Conservation (phyloP, 495 filamentous ascomycete species). For the Tuber indicum region DNA sequence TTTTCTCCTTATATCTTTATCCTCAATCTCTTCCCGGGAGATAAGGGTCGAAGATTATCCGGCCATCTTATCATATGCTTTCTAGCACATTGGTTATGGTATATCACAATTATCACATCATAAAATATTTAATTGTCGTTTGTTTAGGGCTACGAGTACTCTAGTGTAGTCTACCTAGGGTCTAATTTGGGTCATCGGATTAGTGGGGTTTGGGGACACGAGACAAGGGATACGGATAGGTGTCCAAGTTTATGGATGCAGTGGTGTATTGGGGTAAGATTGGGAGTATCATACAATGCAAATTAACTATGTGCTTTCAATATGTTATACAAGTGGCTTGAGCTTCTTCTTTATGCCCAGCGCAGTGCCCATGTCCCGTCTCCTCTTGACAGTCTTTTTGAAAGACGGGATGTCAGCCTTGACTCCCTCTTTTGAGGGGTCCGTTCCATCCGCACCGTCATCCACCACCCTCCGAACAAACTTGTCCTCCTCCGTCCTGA, state of each 20-base stretch:
- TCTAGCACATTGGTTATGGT: neutral
- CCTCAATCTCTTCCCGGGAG: neutral
- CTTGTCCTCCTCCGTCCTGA: slow-evolving; percentile 52
- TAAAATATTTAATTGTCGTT: neutral
- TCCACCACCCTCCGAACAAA: slow-evolving; percentile 46
- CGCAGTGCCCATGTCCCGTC: slow-evolving; percentile 63
- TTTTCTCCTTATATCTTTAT: neutral
- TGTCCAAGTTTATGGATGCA: neutral
- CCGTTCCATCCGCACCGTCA: slow-evolving; percentile 37
- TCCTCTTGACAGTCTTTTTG: slow-evolving; percentile 72
- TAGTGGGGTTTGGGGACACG: neutral
- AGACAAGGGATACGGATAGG: neutral
- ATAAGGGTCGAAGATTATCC: neutral
- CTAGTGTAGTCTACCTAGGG: neutral
- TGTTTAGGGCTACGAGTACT: neutral
- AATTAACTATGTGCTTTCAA: neutral
- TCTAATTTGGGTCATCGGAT: neutral
- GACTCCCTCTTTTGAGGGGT: slow-evolving; percentile 36
- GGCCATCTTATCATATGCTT: neutral
- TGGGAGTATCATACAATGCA: neutral
- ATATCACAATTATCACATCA: neutral
- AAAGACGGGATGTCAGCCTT: slow-evolving; percentile 55
- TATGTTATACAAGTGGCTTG: slow-evolving; percentile 32
- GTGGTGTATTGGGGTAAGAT: neutral
- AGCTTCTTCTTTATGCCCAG: slow-evolving; percentile 92